Percentiles rank a stretch among this genome's conserved stretches.
Conservation (phyloP, 2,329 filamentous ascomycete species). For the Fusarium fracticaudum region DNA sequence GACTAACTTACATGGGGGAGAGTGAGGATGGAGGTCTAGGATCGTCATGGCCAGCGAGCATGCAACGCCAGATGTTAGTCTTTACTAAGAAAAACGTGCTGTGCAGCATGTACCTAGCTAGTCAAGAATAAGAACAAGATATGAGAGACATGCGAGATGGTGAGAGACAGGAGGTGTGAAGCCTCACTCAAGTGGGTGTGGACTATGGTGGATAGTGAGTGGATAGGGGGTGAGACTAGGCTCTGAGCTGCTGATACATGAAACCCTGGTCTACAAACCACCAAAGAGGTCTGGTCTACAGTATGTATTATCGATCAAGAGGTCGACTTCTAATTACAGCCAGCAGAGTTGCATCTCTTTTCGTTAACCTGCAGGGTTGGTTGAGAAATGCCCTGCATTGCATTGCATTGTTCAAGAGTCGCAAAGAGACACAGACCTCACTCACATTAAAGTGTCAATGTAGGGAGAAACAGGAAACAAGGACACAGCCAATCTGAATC, state of each 20-base stretch:
- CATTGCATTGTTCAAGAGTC: slow-evolving; percentile 11
- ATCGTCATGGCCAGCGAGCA: slow-evolving; percentile 28
- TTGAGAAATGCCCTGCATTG: slow-evolving; percentile 20
- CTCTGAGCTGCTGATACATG: slow-evolving; percentile 27
- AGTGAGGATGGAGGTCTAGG: slow-evolving; percentile 1
- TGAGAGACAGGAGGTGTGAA: slow-evolving; percentile 24
- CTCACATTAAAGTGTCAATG: slow-evolving; percentile 11
- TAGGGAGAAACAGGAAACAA: slow-evolving; percentile 12
- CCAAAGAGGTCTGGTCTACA: neutral
- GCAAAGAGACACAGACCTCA: neutral
- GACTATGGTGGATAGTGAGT: slow-evolving; percentile 8
- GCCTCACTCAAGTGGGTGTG: slow-evolving; percentile 2
- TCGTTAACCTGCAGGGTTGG: slow-evolving; percentile 18
- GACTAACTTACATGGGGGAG: neutral
- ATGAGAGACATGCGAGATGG: slow-evolving; percentile 20
- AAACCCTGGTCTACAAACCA: slow-evolving; percentile 23
- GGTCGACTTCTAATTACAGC: neutral
- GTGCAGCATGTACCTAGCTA: neutral
- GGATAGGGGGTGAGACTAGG: slow-evolving; percentile 7
- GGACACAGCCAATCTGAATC: slow-evolving; percentile 4
- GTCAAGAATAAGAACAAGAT: slow-evolving; percentile 5
- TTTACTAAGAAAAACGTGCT: neutral
- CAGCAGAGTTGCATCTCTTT: neutral
- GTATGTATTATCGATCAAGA: neutral
- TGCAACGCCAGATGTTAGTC: slow-evolving; percentile 24